Base-by-base conservation (phyloP, 345 rosid species). In the Ceriops tagal region DNA sequence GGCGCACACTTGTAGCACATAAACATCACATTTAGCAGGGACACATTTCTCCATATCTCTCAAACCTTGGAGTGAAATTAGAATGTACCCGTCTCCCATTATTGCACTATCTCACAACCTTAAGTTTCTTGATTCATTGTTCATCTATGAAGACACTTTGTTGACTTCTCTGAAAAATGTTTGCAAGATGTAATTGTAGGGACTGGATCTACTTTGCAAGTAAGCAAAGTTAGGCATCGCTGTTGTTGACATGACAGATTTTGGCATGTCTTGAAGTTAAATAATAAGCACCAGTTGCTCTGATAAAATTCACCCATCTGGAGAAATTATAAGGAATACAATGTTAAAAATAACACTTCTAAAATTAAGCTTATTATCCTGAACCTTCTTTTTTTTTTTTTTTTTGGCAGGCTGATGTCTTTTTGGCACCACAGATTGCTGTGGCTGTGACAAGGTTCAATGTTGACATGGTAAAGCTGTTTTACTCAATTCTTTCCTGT, bases 381-480 rank as follows among this genome's bases (percentile, higher is more conserved):
- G 21, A 55, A 55, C 2, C 5, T n/a, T 24, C 27, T 53, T 27
- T 2, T 28, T 28, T 28, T 56, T 34, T 67, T 39, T 61, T 32
- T 61, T 34, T 24, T 37, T 73, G 59, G 66, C 82, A 84, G 88
- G 84, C 84, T 61, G 91, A 87, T 75, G 86, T 84, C 37, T 87
- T 84, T 70, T 64, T 87, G 80, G 88, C 83, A 59, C 88, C 87
- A 24, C 85, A 87, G 66, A 79, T 87, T 64, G 84, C 82, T 46
- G 61, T 58, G 18, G 84, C 81, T 16, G 28, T 34, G 9, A 35
- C 5, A 49, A 73, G 76, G 73, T 83, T 79, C 62, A 73, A 83
- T 15, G 71, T 84, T n/a, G 82, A 79, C 62, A 72, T 87, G 87
- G 88, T 87, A 75, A 71, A 53, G 1, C 51, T 30, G 39, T 49